A percentile compares a stretch with the other conserved stretches of the same genome.
These are phyloP conservation scores for Rubus parviflorus DNA, from an alignment of 306 rosid genomes.

Conservation along the genomic window DNA sequence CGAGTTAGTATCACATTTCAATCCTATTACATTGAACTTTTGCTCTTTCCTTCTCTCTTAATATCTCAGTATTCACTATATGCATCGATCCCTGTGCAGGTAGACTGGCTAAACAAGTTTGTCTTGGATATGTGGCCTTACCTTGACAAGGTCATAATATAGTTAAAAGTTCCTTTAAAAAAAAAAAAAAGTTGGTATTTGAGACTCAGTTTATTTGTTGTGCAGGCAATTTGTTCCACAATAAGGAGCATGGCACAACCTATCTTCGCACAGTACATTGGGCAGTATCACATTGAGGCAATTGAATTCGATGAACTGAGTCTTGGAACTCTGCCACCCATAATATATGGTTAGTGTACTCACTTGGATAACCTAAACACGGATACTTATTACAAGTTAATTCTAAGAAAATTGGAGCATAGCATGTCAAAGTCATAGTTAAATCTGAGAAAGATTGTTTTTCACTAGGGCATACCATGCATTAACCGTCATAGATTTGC, in stretches of 20 bases:
- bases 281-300: slow-evolving; percentile 61
- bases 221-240: slow-evolving; percentile 65
- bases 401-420: neutral
- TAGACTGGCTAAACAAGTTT: slow-evolving; percentile 86
- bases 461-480: neutral
- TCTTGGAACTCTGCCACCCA: slow-evolving; percentile 86
- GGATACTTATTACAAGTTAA: neutral
- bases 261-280: slow-evolving; percentile 64
- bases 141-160: slow-evolving; percentile 64
- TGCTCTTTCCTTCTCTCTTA: slow-evolving; percentile 4
- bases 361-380: neutral
- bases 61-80: slow-evolving; percentile 22
- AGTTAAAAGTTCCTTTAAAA: neutral
- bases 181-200: neutral
- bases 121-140: slow-evolving; percentile 73
- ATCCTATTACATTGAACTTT: neutral
- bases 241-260: slow-evolving; percentile 60
- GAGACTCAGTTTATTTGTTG: slow-evolving; percentile 12
- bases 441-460: neutral
- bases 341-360: slow-evolving; percentile 59
- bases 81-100: slow-evolving; percentile 43
- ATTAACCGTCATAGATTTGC: neutral
- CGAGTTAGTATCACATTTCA: slow-evolving; percentile 55
- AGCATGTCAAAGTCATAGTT: neutral
- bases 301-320: slow-evolving; percentile 64